These are phyloP conservation scores for Clarireedia monteithiana DNA, from an alignment of 2,329 filamentous ascomycete species.

Conservation along the genomic window DNA sequence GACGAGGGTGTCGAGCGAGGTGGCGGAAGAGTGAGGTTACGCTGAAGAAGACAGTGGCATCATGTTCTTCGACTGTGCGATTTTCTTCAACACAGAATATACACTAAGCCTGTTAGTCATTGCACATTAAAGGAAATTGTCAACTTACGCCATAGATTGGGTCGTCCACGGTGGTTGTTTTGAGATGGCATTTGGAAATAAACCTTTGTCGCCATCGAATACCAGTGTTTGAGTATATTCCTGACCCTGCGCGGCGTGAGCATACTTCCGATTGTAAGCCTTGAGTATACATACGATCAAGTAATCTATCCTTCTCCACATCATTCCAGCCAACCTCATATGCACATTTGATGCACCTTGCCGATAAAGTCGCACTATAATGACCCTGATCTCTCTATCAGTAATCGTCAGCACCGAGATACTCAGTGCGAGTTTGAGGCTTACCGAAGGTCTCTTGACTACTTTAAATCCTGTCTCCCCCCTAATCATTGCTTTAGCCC, in stretches of 20 bases:
- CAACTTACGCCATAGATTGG: slow-evolving; percentile 25
- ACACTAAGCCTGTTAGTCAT: slow-evolving; percentile 15
- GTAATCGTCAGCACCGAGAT: slow-evolving; percentile 9
- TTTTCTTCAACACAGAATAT: slow-evolving; percentile 28
- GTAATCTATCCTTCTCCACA: slow-evolving; percentile 24
- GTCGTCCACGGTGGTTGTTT: slow-evolving; percentile 22
- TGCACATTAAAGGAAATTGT: background rate
- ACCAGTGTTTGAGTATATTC: slow-evolving; percentile 26
- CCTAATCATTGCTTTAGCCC: slow-evolving; percentile 21
- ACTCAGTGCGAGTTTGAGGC: background rate
- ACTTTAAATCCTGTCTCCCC: slow-evolving; percentile 26
- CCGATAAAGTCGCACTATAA: slow-evolving; percentile 24
- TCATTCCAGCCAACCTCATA: slow-evolving; percentile 27
- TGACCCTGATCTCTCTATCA: slow-evolving; percentile 21
- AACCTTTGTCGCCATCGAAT: slow-evolving; percentile 27
- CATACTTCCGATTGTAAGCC: background rate
- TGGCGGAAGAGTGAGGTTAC: slow-evolving; percentile 25
- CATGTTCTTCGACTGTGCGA: slow-evolving; percentile 27
- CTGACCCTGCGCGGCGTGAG: slow-evolving; percentile 13
- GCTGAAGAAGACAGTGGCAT: slow-evolving; percentile 29
- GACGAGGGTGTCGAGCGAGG: slow-evolving; percentile 24
- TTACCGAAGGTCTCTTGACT: slow-evolving; percentile 26
- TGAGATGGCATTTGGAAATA: slow-evolving; percentile 27
- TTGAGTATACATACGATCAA: slow-evolving; percentile 14
- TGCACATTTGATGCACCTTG: slow-evolving; percentile 25